These are phyloP conservation scores for Neurospora sp. DNA, from an alignment of 495 filamentous ascomycete species.

Conservation along the genomic window DNA sequence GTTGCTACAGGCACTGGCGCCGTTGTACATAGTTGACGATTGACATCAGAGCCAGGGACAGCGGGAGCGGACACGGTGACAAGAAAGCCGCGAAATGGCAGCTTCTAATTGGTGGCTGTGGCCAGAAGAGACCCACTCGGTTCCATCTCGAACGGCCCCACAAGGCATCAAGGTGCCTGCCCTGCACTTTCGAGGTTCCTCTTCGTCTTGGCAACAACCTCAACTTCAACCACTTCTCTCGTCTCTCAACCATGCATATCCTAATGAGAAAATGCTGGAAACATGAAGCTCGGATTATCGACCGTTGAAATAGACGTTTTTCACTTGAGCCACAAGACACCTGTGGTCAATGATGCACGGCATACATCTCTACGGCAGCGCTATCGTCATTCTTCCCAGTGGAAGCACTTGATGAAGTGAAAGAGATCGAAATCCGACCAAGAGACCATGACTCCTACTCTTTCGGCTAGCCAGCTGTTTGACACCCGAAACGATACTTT, in stretches of 20 bases:
- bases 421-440: neutral
- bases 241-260: neutral
- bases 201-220: neutral
- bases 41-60: neutral
- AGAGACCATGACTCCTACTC: neutral
- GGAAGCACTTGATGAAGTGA: neutral
- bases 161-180: neutral
- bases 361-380: neutral
- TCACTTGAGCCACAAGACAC: neutral
- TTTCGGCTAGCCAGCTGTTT: neutral
- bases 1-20: neutral
- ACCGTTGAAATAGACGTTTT: neutral
- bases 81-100: slow-evolving; percentile 8
- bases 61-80: neutral
- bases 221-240: neutral
- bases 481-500: neutral
- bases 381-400: neutral
- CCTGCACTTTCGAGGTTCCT: neutral
- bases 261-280: neutral
- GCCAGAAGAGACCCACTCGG: neutral
- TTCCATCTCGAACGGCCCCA: neutral
- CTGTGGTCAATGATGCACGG: neutral
- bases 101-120: slow-evolving; percentile 7
- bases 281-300: too few species aligned
- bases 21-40: neutral